Evolutionary conservation across 768 basidiomycete genomes (phyloP), one percentile per base, ranked within the genome.

Genomic region (Trametes sanguinea): DNA sequence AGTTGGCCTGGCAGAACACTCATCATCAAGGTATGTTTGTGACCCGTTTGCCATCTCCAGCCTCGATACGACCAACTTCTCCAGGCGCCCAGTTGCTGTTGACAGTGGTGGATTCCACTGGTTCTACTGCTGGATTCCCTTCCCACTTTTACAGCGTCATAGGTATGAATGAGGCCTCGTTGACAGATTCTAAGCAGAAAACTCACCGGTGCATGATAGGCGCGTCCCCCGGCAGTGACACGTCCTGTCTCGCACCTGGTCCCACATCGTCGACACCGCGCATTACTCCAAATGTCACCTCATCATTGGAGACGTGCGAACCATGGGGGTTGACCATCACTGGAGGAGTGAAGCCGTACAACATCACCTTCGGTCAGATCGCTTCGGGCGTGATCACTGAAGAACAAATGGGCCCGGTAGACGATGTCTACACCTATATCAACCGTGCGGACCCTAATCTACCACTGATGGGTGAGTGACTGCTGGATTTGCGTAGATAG

Each of bases 281-380:
- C 33, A 60, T 81, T 17, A 61, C 70, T 5, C 67, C 79, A 7
- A 81, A 81, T 66, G 71, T 77, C 50, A 79, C 81, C 0, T 66
- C 64, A 10, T 65, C 67, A 1, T 57, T 82, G 2, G 60, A 71
- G 43, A 80, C 81, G 11, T 84, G 82, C 65, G 66, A 80, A 39
- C 78, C 78, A 2, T 82, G 82, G 81, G 77, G 80, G 4, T 60
- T 82, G 3, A 74, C 70, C 2, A 74, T 83, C 48, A 76, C 69
- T 10, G 82, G 80, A 6, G 81, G 80, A 11, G 69, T 71, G 0
- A 75, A 76, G 37, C 84, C 83, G 0, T 83, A 82, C 68, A 76
- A 64, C 13, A 61, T 83, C n/a, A 77, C 76, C 0, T 60, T 84
- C 30, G 76, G 75, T 35, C 72, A 75, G 6, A 54, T 76, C 35